Evolutionary conservation across 148 eudicot species (phyloP).

Genomic region (Drosera capensis): DNA sequence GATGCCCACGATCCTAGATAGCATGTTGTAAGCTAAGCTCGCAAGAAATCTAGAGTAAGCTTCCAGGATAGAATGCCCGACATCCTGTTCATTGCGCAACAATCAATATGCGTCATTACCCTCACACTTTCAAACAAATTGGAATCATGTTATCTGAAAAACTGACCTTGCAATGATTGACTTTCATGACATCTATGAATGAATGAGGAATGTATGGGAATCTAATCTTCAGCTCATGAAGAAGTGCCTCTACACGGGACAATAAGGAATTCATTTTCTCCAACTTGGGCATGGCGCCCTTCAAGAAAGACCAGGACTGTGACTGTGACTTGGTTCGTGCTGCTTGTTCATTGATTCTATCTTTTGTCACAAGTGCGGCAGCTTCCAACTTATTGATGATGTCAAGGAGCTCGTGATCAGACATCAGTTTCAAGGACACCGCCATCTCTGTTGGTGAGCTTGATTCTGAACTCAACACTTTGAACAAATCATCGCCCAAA

Average conservation of each 20-base stretch:
- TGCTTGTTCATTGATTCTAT: slow-evolving; percentile 2
- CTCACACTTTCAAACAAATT: neutral
- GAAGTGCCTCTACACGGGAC: slow-evolving; percentile 23
- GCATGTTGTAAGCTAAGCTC: no score
- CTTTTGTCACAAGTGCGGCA: slow-evolving; percentile 69
- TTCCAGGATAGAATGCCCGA: slow-evolving; percentile 40
- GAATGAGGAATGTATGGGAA: slow-evolving; percentile 43
- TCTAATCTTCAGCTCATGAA: slow-evolving; percentile 21
- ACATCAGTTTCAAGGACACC: slow-evolving; percentile 40
- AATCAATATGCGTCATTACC: neutral
- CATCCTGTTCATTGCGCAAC: slow-evolving; percentile 15
- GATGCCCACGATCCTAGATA: no score
- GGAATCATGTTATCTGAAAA: neutral
- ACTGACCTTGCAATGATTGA: slow-evolving; percentile 45
- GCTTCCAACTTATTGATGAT: slow-evolving; percentile 77
- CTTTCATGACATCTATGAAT: slow-evolving; percentile 37
- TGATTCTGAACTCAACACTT: slow-evolving; percentile 34
- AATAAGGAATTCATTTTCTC: slow-evolving; percentile 25
- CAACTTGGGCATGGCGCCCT: slow-evolving; percentile 25
- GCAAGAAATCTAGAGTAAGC: no score
- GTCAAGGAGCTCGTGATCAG: slow-evolving; percentile 61
- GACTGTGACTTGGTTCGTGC: neutral
- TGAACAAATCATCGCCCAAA: slow-evolving; percentile 73
- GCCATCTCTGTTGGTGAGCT: slow-evolving; percentile 34
- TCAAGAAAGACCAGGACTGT: slow-evolving; percentile 34